Evolutionary conservation across 352 stramenopile genomes (phyloP), one percentile per base, ranked within the genome.

Genomic region (Phytophthora citricola): DNA sequence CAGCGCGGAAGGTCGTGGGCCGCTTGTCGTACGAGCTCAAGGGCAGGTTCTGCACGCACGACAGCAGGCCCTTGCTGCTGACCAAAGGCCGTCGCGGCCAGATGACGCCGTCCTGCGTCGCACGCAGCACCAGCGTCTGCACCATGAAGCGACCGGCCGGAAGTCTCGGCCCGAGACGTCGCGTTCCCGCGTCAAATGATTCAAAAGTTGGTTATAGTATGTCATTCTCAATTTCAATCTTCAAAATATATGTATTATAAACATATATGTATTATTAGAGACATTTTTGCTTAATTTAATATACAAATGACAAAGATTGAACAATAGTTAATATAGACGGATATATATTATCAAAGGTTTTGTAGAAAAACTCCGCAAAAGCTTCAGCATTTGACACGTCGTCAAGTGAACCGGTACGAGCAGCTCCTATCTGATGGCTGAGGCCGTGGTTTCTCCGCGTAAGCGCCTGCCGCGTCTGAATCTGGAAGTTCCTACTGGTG

Each of bases 11-110:
- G 17, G 63, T 52, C 11, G 81, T 67, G 8, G 73, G 59, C 4
- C 60, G 69, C 58, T 78, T 79, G 62, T 93, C 82, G 69, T 76
- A 77, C n/a, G 79, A 85, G 68, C 76, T 89, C 39, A 74, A 60
- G 1, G 82, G 81, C 38, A 93, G 69, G 61, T 94, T 95, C 51
- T 78, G 71, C 6, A 93, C 60, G 54, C 73, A 81, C 17, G 85
- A 89, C 15, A 95, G 73, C 36, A 95, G 61, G 2, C 84, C 85
- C 34, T 83, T 83, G 47, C 74, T 72, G 51, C 85, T 93, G 48
- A 94, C 75, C 14, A 93, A 71, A 43, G 85, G 85, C 3, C 85
- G 70, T 0, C 80, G 81, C 52, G 85, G 75, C 85, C 85, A 95
- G 55, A 95, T 85, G 27, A 93, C 81, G 47, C 84, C 86, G 58